Evolutionary conservation across 768 basidiomycete genomes (phyloP).

Genomic region (Hortiboletus campestris): DNA sequence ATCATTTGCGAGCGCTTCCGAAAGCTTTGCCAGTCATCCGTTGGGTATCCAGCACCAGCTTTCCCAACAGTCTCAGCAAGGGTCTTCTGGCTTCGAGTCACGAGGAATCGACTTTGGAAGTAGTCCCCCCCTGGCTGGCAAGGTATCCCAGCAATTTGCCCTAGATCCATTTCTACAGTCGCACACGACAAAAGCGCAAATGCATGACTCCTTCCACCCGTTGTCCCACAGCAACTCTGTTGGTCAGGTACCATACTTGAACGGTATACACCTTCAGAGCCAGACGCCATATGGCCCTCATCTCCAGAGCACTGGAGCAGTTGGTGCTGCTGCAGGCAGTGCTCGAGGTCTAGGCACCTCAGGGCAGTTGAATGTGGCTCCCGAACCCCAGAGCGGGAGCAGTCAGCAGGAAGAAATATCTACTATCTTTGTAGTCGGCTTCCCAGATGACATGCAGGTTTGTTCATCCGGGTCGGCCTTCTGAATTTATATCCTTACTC

Average conservation of each 20-base stretch:
- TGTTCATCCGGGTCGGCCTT: conserved; percentile 30
- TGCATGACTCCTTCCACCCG: conserved; percentile 35
- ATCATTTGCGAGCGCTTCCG: conserved; percentile 23
- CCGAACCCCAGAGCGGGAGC: conserved; percentile 23
- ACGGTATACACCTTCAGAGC: conserved; percentile 54
- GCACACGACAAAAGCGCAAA: conserved; percentile 28
- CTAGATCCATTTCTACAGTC: conserved; percentile 35
- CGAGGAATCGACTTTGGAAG: conserved; percentile 35
- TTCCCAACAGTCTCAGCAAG: conserved; percentile 36
- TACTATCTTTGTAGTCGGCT: conserved; percentile 97
- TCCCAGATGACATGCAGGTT: conserved; percentile 98
- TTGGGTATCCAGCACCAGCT: conserved; percentile 33
- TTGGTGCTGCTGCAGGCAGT: conserved; percentile 19
- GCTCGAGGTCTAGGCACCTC: conserved; percentile 30
- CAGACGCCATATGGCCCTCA: conserved; percentile 79
- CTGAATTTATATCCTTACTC: conserved; percentile 12
- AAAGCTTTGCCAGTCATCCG: conserved; percentile 27
- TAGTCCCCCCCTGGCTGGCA: conserved; percentile 23
- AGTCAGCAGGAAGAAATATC: conserved; percentile 81
- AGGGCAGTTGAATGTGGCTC: conserved; percentile 26
- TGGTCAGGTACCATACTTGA: conserved; percentile 36
- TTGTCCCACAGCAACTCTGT: conserved; percentile 32
- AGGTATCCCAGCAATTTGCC: conserved; percentile 32
- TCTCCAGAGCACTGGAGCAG: conserved; percentile 44
- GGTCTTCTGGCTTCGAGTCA: conserved; percentile 26